These are phyloP conservation scores for Phytopythium sindhum DNA, from an alignment of 352 stramenopile genomes.

Conservation along the genomic window DNA sequence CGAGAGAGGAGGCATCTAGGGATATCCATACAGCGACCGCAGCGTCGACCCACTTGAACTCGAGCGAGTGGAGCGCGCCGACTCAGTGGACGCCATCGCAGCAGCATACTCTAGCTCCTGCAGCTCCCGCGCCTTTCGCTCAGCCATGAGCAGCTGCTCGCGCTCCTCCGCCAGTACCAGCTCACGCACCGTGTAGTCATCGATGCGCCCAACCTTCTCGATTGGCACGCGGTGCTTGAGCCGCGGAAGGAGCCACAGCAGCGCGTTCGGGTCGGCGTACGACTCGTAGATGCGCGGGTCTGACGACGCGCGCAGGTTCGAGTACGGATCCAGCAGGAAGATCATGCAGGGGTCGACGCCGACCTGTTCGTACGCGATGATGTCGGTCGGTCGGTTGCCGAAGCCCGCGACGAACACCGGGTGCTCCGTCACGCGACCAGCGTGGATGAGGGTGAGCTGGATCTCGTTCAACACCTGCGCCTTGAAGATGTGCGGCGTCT, in stretches of 20 bases:
- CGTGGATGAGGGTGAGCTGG: conserved; percentile 77
- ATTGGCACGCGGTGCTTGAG: conserved; percentile 83
- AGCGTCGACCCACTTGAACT: conserved; percentile 10
- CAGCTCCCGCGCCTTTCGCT: conserved; percentile 51
- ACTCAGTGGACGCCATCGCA: conserved; percentile 3
- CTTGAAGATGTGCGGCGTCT: conserved; percentile 84
- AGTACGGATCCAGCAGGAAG: conserved; percentile 83
- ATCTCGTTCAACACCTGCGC: conserved; percentile 79
- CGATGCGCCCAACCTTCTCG: conserved; percentile 70
- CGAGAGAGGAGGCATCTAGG: not conserved
- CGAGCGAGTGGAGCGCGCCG: conserved; percentile 23
- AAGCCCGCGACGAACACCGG: conserved; percentile 85
- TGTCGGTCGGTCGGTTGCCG: conserved; percentile 79
- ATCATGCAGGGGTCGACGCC: conserved; percentile 68
- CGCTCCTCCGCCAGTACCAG: conserved; percentile 75
- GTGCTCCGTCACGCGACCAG: conserved; percentile 61
- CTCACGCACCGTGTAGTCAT: conserved; percentile 80
- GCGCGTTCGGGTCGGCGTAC: conserved; percentile 74
- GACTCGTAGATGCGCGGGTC: conserved; percentile 72
- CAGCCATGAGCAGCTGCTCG: conserved; percentile 65
- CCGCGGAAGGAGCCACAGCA: conserved; percentile 75
- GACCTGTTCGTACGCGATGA: conserved; percentile 75
- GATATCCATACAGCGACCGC: conserved; percentile 9
- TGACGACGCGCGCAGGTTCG: conserved; percentile 58
- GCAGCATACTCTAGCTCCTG: conserved; percentile 63